Base-by-base conservation (phyloP, 768 basidiomycete genomes). In the Astraeus odoratus region DNA sequence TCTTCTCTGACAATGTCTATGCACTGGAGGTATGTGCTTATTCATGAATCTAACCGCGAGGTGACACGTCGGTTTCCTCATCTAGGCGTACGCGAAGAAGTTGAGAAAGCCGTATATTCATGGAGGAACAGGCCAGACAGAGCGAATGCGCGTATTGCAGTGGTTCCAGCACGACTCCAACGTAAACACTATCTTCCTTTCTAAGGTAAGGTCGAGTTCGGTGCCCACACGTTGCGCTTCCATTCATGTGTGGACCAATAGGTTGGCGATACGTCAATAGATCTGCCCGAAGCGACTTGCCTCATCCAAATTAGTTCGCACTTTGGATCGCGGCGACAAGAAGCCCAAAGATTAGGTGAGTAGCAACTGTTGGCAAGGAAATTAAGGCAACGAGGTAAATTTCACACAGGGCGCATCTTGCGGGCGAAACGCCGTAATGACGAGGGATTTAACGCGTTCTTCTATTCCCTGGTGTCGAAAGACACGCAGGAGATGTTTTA, bases 401-500 rank as follows among this genome's bases (percentile, higher is more conserved):
- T 39, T 41, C 38, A 37, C 33, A 20, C 50, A 90, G 93, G 93
- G 12, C 92, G 96, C 37, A 99, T 99, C 57, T 69, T 99, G 36
- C 86, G 96, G 37, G 96, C 96, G 8, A 99, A 99, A 65, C 79
- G 96, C 48, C 77, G 96, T 51, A 99, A 99, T 59, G 96, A 99
- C 57, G 96, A 98, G 67, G 96, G 96, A 1, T 99, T 99, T 71
- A 99, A 99, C 52, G 96, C 96, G 19, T 99, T 98, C 70, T 99
- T 99, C 69, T 99, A 99, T 65, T 97, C 96, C 25, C 80, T 99
- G 6, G 96, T 99, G 26, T 97, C 94, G 20, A 96, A 96, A 66
- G 95, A 97, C 67, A 99, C 95, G 4, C 92, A 96, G 59, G 96
- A 98, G 68, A 98, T 98, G 92, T 99, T 84, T 67, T 99, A 97